phyloP scores from a whole-genome alignment of 371 early-diverging fungal genomes.

The Lichtheimia corymbifera region DNA sequence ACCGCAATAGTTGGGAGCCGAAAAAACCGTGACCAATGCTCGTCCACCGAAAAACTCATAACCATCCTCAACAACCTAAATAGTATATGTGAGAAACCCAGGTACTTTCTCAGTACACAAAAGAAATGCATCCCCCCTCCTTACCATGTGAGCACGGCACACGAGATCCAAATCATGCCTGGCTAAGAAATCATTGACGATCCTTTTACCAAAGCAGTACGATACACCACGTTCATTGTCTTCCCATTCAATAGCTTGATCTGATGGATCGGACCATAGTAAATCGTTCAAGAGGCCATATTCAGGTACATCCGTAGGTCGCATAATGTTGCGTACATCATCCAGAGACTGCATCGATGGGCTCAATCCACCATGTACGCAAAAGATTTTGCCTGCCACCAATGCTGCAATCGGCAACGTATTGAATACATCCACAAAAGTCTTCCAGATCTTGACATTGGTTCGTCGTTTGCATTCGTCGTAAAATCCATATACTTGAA shows the following conservation, averaged over 20 bases:
- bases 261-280: slow-evolving; percentile 97
- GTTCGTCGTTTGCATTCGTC: slow-evolving; percentile 98
- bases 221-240: slow-evolving; percentile 92
- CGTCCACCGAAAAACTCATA: slow-evolving; percentile 95
- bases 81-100: slow-evolving; percentile 50
- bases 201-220: slow-evolving; percentile 87
- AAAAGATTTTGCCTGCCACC: slow-evolving; percentile 92
- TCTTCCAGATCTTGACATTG: slow-evolving; percentile 93
- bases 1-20: slow-evolving; percentile 96
- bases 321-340: slow-evolving; percentile 85
- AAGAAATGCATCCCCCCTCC: too few relatives aligned
- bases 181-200: slow-evolving; percentile 87
- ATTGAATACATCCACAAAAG: slow-evolving; percentile 92
- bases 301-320: slow-evolving; percentile 97
- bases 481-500: slow-evolving; percentile 94
- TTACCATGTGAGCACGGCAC: slow-evolving; percentile 98
- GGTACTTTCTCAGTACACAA: too few relatives aligned
- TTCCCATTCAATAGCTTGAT: slow-evolving; percentile 81
- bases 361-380: slow-evolving; percentile 97
- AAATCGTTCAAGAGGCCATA: slow-evolving; percentile 90
- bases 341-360: slow-evolving; percentile 87
- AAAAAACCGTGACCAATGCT: slow-evolving; percentile 92
- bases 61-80: slow-evolving; percentile 95
- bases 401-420: slow-evolving; percentile 93
- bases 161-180: slow-evolving; percentile 94